Base-by-base conservation (phyloP, 2,329 filamentous ascomycete genomes). In the Plenodomus lindquistii region DNA sequence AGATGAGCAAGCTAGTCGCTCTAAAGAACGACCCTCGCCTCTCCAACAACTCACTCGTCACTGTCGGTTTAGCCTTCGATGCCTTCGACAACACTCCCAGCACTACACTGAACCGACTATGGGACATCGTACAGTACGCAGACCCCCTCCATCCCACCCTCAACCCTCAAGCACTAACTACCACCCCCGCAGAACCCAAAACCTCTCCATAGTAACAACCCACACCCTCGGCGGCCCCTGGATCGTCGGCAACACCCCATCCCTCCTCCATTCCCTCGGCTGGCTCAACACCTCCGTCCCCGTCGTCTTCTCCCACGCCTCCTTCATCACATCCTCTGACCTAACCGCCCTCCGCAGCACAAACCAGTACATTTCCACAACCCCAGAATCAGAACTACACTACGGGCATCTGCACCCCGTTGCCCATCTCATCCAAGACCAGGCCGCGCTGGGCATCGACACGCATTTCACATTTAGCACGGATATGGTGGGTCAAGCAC, bases 371-470 rank as follows among this genome's bases (percentile, higher is more conserved):
- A 66, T 85, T 36, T 81, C 80, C 42, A 81, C 81, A 48, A 84
- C 82, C 0, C 80, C 81, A 1, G 83, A 85, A 57, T 81, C 79
- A 0, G 82, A 85, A 57, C 78, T 82, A 73, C 80, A 83, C 60
- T 84, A 78, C 63, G 81, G 82, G n/a, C 79, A 82, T 55, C 71
- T 67, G 0, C 79, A 84, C 48, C 72, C 73, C 1, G 59, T 66
- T 31, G 73, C 69, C 16, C 72, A 78, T 44, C 60, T 72, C 8
- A 69, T 78, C 21, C 74, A 74, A 21, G 81, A 84, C 56, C 80
- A 84, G 52, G 75, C 74, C 1, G 65, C 79, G 1, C 72, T 84
- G 0, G 81, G 81, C 2, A 70, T 83, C 9, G 81, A 84, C 57
- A 83, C 79, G 0, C 77, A 81, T 57, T 78, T 79, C 50, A 78